phyloP scores from a whole-genome alignment of 2,329 filamentous ascomycete species.

The Botryotinia calthae region DNA sequence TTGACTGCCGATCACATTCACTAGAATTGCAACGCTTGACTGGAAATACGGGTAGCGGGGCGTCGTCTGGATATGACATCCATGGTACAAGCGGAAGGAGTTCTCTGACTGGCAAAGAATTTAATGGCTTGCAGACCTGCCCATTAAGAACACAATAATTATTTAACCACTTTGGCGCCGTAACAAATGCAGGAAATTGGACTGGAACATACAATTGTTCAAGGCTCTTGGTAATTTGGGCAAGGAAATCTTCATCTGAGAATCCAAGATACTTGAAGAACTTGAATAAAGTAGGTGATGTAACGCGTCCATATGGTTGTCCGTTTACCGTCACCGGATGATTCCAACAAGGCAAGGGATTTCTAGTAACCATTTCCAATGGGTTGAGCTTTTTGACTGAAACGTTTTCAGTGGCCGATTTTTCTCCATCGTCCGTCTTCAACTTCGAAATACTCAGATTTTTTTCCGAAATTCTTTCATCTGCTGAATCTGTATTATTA shows the following conservation, averaged over 20 bases:
- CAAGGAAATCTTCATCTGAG: not conserved
- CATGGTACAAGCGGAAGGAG: not conserved
- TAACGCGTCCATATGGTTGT: not conserved
- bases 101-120: not conserved
- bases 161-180: not conserved
- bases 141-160: not conserved
- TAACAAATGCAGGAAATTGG: not conserved
- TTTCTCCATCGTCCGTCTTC: not conserved
- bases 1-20: not conserved
- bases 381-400: not conserved
- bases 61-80: not conserved
- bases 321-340: not conserved
- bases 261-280: not conserved
- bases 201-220: not conserved
- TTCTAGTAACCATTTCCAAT: not conserved
- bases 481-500: no score
- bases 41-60: not conserved
- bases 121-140: not conserved
- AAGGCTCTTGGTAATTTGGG: not conserved
- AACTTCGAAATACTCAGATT: no score
- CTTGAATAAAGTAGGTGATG: not conserved
- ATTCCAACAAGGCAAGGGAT: not conserved
- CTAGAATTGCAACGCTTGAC: not conserved
- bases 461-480: not conserved
- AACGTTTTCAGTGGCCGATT: rapidly evolving